Evolutionary conservation across 768 basidiomycete genomes (phyloP).

Genomic region (Auriscalpium orientale): DNA sequence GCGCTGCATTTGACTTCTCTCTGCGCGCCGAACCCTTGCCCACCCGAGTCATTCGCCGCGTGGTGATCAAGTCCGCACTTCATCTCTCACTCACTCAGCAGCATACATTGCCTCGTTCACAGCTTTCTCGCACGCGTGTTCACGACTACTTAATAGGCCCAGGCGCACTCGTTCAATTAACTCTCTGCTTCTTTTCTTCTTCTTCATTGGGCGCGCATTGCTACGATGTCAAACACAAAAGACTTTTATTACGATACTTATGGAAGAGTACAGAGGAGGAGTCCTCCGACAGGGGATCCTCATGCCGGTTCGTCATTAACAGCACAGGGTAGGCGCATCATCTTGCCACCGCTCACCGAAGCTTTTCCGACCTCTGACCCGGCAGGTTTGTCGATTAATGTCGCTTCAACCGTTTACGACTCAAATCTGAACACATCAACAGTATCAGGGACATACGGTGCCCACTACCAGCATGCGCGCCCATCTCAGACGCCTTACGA

Average conservation of each 20-base stretch:
- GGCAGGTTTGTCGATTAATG: slow-evolving; percentile 14
- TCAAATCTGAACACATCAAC: slow-evolving; percentile 4
- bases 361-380: slow-evolving; percentile 11
- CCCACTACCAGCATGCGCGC: slow-evolving; percentile 6
- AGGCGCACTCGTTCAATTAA: slow-evolving; percentile 11
- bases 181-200: slow-evolving; percentile 12
- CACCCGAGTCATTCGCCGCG: neutral
- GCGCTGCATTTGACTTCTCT: neutral
- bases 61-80: slow-evolving; percentile 1
- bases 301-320: slow-evolving; percentile 12
- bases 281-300: slow-evolving; percentile 9
- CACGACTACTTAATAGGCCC: slow-evolving; percentile 9
- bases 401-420: slow-evolving; percentile 6
- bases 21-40: slow-evolving; percentile 12
- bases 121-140: slow-evolving; percentile 1
- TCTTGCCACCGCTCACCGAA: slow-evolving; percentile 14
- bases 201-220: slow-evolving; percentile 2
- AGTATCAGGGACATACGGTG: slow-evolving; percentile 6
- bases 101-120: neutral
- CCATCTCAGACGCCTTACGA: slow-evolving; percentile 6
- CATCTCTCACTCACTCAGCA: neutral
- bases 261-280: slow-evolving; percentile 6
- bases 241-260: slow-evolving; percentile 10
- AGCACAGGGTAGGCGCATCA: slow-evolving; percentile 15
- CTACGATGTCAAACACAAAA: slow-evolving; percentile 8